Evolutionary conservation across 768 basidiomycete genomes (phyloP), one percentile per base, ranked within the genome.

Genomic region (Boletus tomentosulus): DNA sequence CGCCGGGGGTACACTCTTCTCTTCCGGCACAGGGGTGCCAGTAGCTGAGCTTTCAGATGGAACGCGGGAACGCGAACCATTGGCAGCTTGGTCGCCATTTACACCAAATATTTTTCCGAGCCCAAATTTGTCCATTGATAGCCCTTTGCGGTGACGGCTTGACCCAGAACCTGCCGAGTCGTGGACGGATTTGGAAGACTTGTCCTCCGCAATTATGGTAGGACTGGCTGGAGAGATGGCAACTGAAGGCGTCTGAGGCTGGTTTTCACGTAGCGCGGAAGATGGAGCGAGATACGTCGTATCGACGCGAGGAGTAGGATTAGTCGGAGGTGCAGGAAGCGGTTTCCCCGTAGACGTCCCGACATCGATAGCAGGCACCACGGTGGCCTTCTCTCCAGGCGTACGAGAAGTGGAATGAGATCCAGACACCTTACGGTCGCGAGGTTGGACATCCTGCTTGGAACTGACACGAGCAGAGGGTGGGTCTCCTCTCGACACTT

Each of bases 111-210:
- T 80, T 72, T 88, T 91, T 49, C 83, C 81, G 3, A 92, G 75
- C 10, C 85, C 87, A 60, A 92, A 82, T 67, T 86, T 87, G 74
- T 92, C 90, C 59, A 91, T 72, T 4, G 89, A 89, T 55, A 88
- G 73, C 9, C 87, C 87, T 59, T 84, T 83, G 54, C 78, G 76
- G 58, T 86, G 83, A 24, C 85, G 79, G 52, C 79, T 76, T 35
- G 73, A 68, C 16, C 73, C 73, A 31, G 74, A 73, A 16, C 75
- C 76, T 41, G 67, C 75, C 55, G 57, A 73, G 53, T 60, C 56
- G 7, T 63, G 66, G 48, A 66, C 47, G 9, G 71, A 72, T 43
- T 60, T 63, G 34, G 57, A 64, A 15, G 63, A 69, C 25, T 53
- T 65, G 49, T 72, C 67, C 42, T 64, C 69, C 6, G 47, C 55